Evolutionary conservation across 2,329 filamentous ascomycete species (phyloP), one percentile per base, ranked within the genome.

Genomic region (Emergomyces africanus): DNA sequence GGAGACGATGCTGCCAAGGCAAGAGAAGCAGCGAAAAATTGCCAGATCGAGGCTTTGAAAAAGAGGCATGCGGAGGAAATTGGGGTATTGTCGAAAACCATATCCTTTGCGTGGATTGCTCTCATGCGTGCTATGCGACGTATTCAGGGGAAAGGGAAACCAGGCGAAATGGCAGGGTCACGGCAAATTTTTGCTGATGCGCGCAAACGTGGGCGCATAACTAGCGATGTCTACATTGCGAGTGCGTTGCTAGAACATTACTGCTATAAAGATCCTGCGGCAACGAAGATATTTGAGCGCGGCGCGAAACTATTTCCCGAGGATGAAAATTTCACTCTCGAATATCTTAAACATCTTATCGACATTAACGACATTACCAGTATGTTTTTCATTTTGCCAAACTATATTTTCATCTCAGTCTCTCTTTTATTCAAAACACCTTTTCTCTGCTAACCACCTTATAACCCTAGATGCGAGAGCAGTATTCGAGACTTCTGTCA

Each of bases 311-410:
- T 99, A 14, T 99, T 97, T 69, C 92, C 92, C 0, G 89, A 95
- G 54, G 92, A 97, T 67, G 91, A 96, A 71, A 81, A 85, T 60
- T 97, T 97, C 74, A 90, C 95, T 63, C 81, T 99, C 57, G 91
- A 97, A 72, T 97, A 99, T 72, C 80, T 99, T 66, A 96, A 96
- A 76, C 94, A 96, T 72, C 78, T 99, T 61, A 88, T 97, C 67
- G 87, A 88, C 14, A 90, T 89, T 70, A 92, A 95, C 66, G 94
- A 99, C 72, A 86, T 90, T 54, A 96, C 90, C 37, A 96, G 89
- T 95, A 81, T 80, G 88, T 80, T 30, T 80, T 30, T 20, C 25
- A 37, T 37, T 51, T 35, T 42, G 33, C 28, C 10, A 3, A 8
- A 0, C 15, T 30, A 18, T 10, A 33, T 50, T 18, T 50, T 30